Evolutionary conservation across 129 eudicot genomes (phyloP), one percentile per base, ranked within the genome.

Genomic region (Rutidosis leptorrhynchoides): DNA sequence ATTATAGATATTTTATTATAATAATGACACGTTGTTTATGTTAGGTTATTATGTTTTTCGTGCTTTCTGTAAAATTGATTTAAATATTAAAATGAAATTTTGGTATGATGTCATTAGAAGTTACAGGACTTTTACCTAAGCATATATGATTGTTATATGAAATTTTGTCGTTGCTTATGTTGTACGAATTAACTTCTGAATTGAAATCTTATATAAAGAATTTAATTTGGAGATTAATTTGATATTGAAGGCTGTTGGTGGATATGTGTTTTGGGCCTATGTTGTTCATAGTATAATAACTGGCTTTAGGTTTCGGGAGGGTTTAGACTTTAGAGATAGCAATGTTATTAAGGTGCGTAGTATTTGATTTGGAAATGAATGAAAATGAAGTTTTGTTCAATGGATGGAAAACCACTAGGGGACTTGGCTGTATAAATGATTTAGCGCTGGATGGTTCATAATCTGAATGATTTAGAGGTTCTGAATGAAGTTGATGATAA

Each of bases 91-190:
- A 37, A 37, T 11, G 16, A 37, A 14, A 14, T 23, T 56, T 24
- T 56, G 62, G 25, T 65, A 65, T 25, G 57, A 65, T 65, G 58
- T 64, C 15, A 37, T 37, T 37, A 10, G 45, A 37, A 37, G 45
- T 37, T 37, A 37, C 45, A 35, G 42, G 45, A 12, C 15, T 40
- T 40, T 40, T 40, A 10, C 3, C 16, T 40, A 40, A 40, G 46
- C 46, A 12, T 40, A 10, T 12, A 12, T 40, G 3, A 40, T 40
- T 15, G 0, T 40, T 40, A 10, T 40, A 40, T 40, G 46, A 1
- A 5, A 12, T 12, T 40, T 40, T 35, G 15, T 11, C 2, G n/a
- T 37, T 37, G 16, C 9, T 11, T 32, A 32, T 7, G 12, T 32
- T 32, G 46, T 12, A 1, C 12, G n/a, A 40, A 40, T 11, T 40